A percentile compares a stretch with the other conserved stretches of the same genome.
phyloP scores from a whole-genome alignment of 257 asterid genomes.

The Capsicum pubescens region DNA sequence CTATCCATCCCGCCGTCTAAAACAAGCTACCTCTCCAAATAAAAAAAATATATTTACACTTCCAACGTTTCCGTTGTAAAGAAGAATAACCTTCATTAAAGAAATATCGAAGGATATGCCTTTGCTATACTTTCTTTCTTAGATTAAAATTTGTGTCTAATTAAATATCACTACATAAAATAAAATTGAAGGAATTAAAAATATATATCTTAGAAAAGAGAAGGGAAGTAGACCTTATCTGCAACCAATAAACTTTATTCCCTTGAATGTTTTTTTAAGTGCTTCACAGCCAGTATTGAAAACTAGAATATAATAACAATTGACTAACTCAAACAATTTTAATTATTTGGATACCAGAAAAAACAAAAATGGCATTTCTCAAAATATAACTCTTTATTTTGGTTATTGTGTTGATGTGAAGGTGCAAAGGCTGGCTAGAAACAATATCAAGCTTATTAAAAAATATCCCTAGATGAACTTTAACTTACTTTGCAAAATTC shows the following conservation, averaged over 20 bases:
- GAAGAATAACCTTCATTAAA: too few relatives aligned
- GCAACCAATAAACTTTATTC: background rate
- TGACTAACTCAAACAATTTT: background rate
- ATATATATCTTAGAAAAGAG: background rate
- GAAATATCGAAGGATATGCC: too few relatives aligned
- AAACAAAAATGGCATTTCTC: background rate
- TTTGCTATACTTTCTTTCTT: background rate
- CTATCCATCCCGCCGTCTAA: too few relatives aligned
- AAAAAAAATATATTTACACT: too few relatives aligned
- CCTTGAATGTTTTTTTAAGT: background rate
- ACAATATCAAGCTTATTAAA: too few relatives aligned
- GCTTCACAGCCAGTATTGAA: background rate
- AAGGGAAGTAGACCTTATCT: conserved; percentile 1
- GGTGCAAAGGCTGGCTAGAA: background rate
- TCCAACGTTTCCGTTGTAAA: too few relatives aligned
- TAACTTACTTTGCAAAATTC: too few relatives aligned
- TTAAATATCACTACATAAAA: background rate
- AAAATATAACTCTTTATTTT: background rate
- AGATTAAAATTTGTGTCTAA: background rate
- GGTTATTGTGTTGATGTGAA: background rate
- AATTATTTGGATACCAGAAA: background rate
- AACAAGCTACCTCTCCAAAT: too few relatives aligned
- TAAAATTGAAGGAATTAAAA: background rate
- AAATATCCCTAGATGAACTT: too few relatives aligned
- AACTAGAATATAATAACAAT: background rate